Percentiles rank a stretch among this genome's conserved stretches.
Conservation (phyloP, 1,284 basidiomycete genomes). For the Spongispora temasekensis region DNA sequence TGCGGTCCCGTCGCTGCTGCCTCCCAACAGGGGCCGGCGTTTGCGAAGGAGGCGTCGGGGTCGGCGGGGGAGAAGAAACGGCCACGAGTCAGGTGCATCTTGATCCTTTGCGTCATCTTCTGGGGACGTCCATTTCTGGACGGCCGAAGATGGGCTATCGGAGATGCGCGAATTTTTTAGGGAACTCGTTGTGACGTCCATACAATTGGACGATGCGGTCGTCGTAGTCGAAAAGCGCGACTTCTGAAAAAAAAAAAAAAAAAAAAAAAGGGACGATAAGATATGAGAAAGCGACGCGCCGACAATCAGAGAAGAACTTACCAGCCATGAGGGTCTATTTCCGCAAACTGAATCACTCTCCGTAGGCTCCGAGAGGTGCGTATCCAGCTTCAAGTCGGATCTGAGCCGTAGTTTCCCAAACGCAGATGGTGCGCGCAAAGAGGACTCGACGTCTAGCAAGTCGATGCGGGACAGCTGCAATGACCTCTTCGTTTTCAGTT, state of each 20-base stretch:
- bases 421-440: conserved; percentile 18
- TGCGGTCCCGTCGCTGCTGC: conserved; percentile 5
- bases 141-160: conserved; percentile 4
- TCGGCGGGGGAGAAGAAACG: conserved; percentile 25
- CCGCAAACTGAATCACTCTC: conserved; percentile 12
- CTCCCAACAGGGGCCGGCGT: conserved; percentile 21
- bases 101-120: conserved; percentile 5
- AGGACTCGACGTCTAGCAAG: conserved; percentile 25
- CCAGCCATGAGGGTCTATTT: conserved; percentile 13
- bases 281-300: neutral
- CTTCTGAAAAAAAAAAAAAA: conserved; percentile 30
- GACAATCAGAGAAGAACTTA: conserved; percentile 12
- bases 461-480: conserved; percentile 29
- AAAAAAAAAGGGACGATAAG: neutral
- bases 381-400: conserved; percentile 27
- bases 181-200: conserved; percentile 33
- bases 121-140: conserved; percentile 3
- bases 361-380: conserved; percentile 7
- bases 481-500: conserved; percentile 13
- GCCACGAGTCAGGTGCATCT: conserved; percentile 29
- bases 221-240: conserved; percentile 55
- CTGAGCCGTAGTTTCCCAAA: conserved; percentile 19
- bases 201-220: conserved; percentile 49
- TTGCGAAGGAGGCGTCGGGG: conserved; percentile 26
- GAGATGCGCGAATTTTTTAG: conserved; percentile 7